phyloP scores from a whole-genome alignment of 2,329 filamentous ascomycete genomes.

The Alternaria alternata region DNA sequence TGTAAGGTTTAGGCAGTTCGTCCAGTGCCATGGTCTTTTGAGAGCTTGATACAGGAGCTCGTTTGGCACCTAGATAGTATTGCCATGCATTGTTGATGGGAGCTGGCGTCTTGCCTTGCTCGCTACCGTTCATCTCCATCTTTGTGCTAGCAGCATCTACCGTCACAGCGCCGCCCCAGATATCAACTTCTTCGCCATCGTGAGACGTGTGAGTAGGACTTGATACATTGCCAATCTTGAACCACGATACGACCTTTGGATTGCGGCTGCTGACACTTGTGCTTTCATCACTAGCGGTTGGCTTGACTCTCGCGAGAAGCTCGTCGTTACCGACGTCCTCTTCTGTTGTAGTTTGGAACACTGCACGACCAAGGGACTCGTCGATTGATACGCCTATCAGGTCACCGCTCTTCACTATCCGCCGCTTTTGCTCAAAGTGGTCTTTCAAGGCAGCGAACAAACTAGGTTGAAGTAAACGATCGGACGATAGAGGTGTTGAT shows the following conservation, averaged over 20 bases:
- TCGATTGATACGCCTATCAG: conserved; percentile 90
- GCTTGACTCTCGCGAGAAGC: conserved; percentile 59
- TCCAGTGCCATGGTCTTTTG: conserved; percentile 61
- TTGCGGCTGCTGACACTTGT: conserved; percentile 21
- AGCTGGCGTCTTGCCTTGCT: conserved; percentile 80
- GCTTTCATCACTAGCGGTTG: conserved; percentile 40
- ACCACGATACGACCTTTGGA: conserved; percentile 77
- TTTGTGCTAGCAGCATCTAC: conserved; percentile 88
- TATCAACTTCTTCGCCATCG: conserved; percentile 69
- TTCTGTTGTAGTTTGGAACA: conserved; percentile 77
- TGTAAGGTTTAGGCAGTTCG: conserved; percentile 53
- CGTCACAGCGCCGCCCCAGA: conserved; percentile 86
- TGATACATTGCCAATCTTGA: conserved; percentile 76
- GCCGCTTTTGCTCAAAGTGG: conserved; percentile 83
- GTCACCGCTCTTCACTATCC: conserved; percentile 86
- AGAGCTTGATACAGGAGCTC: conserved; percentile 66
- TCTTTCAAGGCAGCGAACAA: conserved; percentile 86
- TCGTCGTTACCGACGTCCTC: conserved; percentile 69
- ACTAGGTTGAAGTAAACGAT: conserved; percentile 83
- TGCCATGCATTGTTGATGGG: conserved; percentile 82
- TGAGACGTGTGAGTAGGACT: conserved; percentile 60
- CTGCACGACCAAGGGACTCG: conserved; percentile 79
- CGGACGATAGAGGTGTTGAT: conserved; percentile 86
- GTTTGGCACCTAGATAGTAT: conserved; percentile 84
- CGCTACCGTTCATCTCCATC: conserved; percentile 90